phyloP scores from a whole-genome alignment of 441 rosid species.

The Populus tomentosa region DNA sequence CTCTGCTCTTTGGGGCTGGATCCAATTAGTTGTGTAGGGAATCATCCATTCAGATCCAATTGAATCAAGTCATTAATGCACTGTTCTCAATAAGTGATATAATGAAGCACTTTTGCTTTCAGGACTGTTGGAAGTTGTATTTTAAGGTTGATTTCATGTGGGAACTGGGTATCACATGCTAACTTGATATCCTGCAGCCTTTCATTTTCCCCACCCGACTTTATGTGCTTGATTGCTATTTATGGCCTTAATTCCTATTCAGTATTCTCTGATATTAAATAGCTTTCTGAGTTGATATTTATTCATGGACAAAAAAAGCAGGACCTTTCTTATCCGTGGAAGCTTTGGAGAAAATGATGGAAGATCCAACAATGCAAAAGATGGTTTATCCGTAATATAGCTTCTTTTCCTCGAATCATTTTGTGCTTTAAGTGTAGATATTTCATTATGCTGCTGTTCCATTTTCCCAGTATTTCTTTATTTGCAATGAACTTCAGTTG shows the following conservation, averaged over 20 bases:
- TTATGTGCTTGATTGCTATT: not conserved
- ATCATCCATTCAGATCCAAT: not conserved
- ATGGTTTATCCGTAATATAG: slow-evolving; percentile 95
- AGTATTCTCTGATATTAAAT: not conserved
- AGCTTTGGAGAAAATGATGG: slow-evolving; percentile 94
- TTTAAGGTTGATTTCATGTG: not conserved
- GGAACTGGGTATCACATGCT: not conserved
- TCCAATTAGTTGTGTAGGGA: not conserved
- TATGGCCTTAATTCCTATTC: not conserved
- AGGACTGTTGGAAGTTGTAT: not conserved
- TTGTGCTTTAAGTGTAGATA: not conserved
- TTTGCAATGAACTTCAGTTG: not conserved
- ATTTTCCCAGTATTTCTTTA: not conserved
- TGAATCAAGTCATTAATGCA: not conserved
- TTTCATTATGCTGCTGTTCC: not conserved
- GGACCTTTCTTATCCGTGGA: slow-evolving; percentile 68
- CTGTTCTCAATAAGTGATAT: not conserved
- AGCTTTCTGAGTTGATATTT: slow-evolving; percentile 4
- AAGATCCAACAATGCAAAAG: slow-evolving; percentile 96
- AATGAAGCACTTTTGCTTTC: not conserved
- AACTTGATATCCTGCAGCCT: not conserved
- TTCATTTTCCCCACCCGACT: not conserved
- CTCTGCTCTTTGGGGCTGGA: not conserved
- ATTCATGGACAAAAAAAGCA: slow-evolving; percentile 40
- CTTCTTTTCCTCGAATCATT: slow-evolving; percentile 13